These are phyloP conservation scores for Pestalotiopsis sp. DNA, from an alignment of 2,329 filamentous ascomycete genomes.

Conservation along the genomic window DNA sequence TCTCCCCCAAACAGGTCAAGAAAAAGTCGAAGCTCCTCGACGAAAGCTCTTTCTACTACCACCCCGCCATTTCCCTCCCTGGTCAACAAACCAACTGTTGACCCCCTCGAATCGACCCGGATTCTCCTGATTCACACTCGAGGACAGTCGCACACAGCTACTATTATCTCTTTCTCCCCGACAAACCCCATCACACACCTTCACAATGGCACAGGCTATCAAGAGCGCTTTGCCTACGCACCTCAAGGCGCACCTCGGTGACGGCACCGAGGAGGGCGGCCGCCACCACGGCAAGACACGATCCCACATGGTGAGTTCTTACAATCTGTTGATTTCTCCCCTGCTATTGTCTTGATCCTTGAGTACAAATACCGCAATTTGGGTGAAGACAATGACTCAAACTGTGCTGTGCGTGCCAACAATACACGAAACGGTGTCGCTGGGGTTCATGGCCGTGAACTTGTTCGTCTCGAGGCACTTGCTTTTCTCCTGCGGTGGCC, in stretches of 20 bases:
- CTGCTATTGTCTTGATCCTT: not conserved
- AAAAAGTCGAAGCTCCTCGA: constrained; percentile 15
- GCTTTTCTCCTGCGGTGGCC: not conserved
- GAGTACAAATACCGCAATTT: not conserved
- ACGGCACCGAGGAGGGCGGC: constrained; percentile 53
- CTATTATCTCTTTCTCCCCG: not conserved
- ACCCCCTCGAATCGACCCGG: constrained; percentile 3
- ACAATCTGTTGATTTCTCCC: not conserved
- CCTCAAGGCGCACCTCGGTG: constrained; percentile 62
- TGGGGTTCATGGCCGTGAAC: not conserved
- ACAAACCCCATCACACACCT: not conserved
- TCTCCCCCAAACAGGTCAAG: not conserved
- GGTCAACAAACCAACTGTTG: constrained; percentile 3
- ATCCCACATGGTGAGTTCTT: constrained; percentile 76
- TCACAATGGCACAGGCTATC: constrained; percentile 68
- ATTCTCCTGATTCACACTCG: not conserved
- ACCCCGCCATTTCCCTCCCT: constrained; percentile 4
- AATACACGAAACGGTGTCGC: not conserved
- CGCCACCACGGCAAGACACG: constrained; percentile 84
- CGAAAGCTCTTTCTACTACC: not conserved
- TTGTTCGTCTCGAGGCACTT: not conserved
- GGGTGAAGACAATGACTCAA: not conserved
- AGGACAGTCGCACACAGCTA: not conserved
- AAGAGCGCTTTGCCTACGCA: constrained; percentile 82
- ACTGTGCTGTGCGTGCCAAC: not conserved